Conservation (phyloP, 2,329 filamentous ascomycete species). For the Lasiodiplodia theobromae region DNA sequence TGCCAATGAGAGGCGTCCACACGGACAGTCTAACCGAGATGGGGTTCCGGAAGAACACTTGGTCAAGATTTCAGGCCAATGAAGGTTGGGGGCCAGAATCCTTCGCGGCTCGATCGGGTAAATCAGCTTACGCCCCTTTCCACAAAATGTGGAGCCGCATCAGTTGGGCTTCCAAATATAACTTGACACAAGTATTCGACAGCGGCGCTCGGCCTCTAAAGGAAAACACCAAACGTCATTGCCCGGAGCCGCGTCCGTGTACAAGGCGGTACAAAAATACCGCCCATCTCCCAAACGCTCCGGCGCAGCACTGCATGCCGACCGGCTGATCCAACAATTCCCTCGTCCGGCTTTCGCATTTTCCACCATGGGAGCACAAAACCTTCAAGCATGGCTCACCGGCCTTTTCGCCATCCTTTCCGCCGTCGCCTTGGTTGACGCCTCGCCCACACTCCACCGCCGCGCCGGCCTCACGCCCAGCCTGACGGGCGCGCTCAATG, state of each 20-base stretch:
- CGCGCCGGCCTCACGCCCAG: constrained; percentile 27
- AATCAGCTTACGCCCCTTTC: constrained; percentile 8
- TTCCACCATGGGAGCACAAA: not conserved
- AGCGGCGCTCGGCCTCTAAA: not conserved
- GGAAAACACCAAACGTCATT: not conserved
- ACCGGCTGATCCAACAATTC: not conserved
- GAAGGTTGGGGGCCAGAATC: constrained; percentile 5
- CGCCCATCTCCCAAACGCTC: not conserved
- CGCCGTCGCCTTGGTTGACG: not conserved
- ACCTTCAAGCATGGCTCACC: constrained; percentile 12
- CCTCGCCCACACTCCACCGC: not conserved
- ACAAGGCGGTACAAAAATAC: not conserved
- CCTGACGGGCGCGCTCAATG: constrained; percentile 33
- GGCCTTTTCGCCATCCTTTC: not conserved
- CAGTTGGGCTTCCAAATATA: not conserved
- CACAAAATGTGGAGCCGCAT: not conserved
- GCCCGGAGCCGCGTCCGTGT: not conserved
- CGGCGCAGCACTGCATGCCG: not conserved
- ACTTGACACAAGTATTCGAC: not conserved
- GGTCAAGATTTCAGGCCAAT: not conserved
- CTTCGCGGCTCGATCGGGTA: not conserved
- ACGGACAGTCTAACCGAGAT: not conserved
- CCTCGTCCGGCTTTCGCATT: not conserved
- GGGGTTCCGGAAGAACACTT: not conserved
- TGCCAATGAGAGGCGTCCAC: not conserved